Percentiles rank a stretch among this genome's conserved stretches.
phyloP scores from a whole-genome alignment of 495 filamentous ascomycete species.

The Pyrenula aspistea region DNA sequence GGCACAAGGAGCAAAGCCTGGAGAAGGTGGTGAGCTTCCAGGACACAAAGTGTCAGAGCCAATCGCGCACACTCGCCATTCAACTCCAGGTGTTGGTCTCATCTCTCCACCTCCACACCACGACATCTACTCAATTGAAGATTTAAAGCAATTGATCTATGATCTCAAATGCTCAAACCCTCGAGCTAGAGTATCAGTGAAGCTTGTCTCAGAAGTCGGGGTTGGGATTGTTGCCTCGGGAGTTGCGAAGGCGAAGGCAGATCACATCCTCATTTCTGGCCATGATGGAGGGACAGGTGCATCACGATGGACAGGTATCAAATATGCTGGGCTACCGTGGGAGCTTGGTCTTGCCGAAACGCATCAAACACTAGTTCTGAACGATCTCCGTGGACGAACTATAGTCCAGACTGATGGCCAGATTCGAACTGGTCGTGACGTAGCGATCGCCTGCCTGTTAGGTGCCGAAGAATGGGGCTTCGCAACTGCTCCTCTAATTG shows the following conservation, averaged over 20 bases:
- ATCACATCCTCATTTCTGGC: slow-evolving; percentile 95
- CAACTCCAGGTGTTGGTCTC: slow-evolving; percentile 94
- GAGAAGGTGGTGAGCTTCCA: slow-evolving; percentile 95
- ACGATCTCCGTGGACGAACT: slow-evolving; percentile 92
- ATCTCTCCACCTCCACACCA: slow-evolving; percentile 99
- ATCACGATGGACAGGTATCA: slow-evolving; percentile 98
- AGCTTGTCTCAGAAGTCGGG: slow-evolving; percentile 96
- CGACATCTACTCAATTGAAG: slow-evolving; percentile 99
- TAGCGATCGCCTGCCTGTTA: slow-evolving; percentile 91
- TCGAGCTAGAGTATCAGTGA: slow-evolving; percentile 89
- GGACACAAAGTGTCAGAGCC: slow-evolving; percentile 97
- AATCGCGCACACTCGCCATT: slow-evolving; percentile 92
- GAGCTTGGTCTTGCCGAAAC: slow-evolving; percentile 97
- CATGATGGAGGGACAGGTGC: slow-evolving; percentile 98
- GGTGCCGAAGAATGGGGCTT: slow-evolving; percentile 98
- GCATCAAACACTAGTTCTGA: slow-evolving; percentile 96
- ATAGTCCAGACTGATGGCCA: slow-evolving; percentile 98
- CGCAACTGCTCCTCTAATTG: slow-evolving; percentile 92
- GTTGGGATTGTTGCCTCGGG: slow-evolving; percentile 97
- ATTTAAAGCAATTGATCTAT: slow-evolving; percentile 98
- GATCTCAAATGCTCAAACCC: slow-evolving; percentile 98
- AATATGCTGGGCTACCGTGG: slow-evolving; percentile 97
- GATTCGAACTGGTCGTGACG: slow-evolving; percentile 84
- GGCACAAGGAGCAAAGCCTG: slow-evolving; percentile 98
- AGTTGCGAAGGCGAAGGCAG: slow-evolving; percentile 96